Evolutionary conservation across 169 alveolate genomes (phyloP).

Genomic region (Cryptosporidium felis): DNA sequence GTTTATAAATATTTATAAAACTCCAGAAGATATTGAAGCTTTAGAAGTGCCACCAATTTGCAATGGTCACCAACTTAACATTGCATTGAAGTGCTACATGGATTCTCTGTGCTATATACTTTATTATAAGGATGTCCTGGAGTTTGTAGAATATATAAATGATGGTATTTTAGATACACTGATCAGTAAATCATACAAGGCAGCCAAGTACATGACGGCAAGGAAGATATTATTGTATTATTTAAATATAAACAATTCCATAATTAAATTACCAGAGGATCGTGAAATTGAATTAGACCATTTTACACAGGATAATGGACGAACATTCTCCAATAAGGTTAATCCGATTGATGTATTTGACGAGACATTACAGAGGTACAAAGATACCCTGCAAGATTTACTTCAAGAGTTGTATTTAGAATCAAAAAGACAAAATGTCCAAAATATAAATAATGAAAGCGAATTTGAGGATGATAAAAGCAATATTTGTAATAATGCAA

Average conservation of each 20-base stretch:
- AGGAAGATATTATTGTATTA: constrained; percentile 9
- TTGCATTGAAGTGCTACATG: constrained; percentile 51
- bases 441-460: neutral
- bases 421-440: neutral
- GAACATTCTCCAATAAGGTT: neutral
- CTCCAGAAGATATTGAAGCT: neutral
- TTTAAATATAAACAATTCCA: constrained; percentile 16
- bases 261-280: constrained; percentile 38
- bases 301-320: neutral
- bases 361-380: constrained; percentile 32
- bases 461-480: neutral
- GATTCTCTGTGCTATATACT: constrained; percentile 56
- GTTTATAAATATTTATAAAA: constrained; percentile 15
- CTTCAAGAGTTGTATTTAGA: constrained; percentile 26
- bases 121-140: constrained; percentile 42
- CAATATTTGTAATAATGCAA: neutral
- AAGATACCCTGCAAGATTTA: constrained; percentile 38
- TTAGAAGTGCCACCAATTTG: neutral
- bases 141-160: constrained; percentile 51
- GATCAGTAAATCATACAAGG: constrained; percentile 52
- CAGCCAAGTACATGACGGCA: constrained; percentile 38
- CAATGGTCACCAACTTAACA: constrained; percentile 13
- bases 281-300: neutral
- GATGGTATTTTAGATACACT: constrained; percentile 61
- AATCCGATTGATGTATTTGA: constrained; percentile 61